Evolutionary conservation across 768 basidiomycete species (phyloP).

Genomic region (Tricholomella constricta): DNA sequence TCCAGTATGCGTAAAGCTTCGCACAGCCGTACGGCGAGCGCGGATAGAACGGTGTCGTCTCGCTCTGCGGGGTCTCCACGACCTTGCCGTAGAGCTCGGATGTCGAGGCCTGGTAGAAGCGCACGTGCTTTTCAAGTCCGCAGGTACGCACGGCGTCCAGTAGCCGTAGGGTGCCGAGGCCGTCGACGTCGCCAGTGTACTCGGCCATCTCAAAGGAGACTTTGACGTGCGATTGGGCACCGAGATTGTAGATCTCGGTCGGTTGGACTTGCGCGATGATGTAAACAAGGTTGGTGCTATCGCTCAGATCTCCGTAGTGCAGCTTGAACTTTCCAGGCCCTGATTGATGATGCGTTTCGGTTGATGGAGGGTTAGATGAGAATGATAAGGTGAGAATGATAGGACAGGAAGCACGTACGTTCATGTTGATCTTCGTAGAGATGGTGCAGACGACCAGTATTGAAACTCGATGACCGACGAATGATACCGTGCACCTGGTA

Average conservation of each 20-base stretch:
- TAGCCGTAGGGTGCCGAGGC: constrained; percentile 90
- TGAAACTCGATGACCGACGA: constrained; percentile 96
- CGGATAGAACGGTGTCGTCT: constrained; percentile 98
- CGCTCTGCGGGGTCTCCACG: constrained; percentile 91
- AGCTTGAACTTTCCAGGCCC: constrained; percentile 78
- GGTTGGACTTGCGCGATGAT: constrained; percentile 95
- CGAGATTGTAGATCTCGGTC: constrained; percentile 96
- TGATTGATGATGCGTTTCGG: constrained; percentile 23
- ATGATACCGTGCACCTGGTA: constrained; percentile 96
- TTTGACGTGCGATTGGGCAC: constrained; percentile 98
- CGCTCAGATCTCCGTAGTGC: constrained; percentile 92
- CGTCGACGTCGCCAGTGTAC: constrained; percentile 98
- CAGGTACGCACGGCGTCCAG: constrained; percentile 96
- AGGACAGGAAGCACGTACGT: constrained; percentile 51
- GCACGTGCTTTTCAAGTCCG: constrained; percentile 88
- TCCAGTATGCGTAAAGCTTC: constrained; percentile 92
- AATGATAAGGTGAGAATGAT: too few species aligned
- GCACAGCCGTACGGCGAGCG: constrained; percentile 95
- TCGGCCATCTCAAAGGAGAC: constrained; percentile 99
- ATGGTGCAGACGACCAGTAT: constrained; percentile 93
- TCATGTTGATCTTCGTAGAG: constrained; percentile 93
- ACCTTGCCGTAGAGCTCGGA: constrained; percentile 98
- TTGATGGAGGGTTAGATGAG: constrained; percentile 4
- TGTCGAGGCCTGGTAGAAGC: constrained; percentile 97
- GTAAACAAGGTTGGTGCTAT: constrained; percentile 96